Percentiles rank a stretch among this genome's conserved stretches.
These are phyloP conservation scores for Inonotus hispidus DNA, from an alignment of 1,284 basidiomycete species.

Conservation along the genomic window DNA sequence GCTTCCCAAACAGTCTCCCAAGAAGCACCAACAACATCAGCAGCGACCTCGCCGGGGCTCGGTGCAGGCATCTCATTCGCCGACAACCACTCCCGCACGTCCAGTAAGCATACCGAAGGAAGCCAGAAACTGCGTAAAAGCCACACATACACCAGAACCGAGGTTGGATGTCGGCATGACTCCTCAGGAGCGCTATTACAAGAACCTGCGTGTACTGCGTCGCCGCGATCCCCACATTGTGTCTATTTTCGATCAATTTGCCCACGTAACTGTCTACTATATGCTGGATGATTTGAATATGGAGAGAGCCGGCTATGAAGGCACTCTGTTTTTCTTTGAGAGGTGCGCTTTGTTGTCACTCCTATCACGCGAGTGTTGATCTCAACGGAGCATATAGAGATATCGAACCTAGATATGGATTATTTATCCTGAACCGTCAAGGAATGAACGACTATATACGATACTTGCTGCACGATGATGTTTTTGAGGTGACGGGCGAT, in stretches of 20 bases:
- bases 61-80: neutral
- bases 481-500: constrained; percentile 54
- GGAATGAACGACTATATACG: constrained; percentile 82
- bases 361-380: constrained; percentile 2
- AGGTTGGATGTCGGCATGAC: constrained; percentile 40
- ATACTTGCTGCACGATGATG: constrained; percentile 74
- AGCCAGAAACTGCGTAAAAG: neutral
- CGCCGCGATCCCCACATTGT: constrained; percentile 76
- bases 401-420: constrained; percentile 75
- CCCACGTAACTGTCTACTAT: constrained; percentile 72
- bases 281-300: constrained; percentile 65
- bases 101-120: neutral
- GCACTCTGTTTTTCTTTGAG: constrained; percentile 85
- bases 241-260: constrained; percentile 80
- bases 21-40: neutral
- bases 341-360: constrained; percentile 47
- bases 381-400: constrained; percentile 34
- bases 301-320: constrained; percentile 84
- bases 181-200: constrained; percentile 53
- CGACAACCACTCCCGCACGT: constrained; percentile 6
- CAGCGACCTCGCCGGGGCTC: constrained; percentile 6
- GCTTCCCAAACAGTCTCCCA: constrained; percentile 5
- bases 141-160: constrained; percentile 11
- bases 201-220: constrained; percentile 80
- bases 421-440: constrained; percentile 83